Base-by-base conservation (phyloP, 768 basidiomycete species). In the Leccinum olivaceopallidum region DNA sequence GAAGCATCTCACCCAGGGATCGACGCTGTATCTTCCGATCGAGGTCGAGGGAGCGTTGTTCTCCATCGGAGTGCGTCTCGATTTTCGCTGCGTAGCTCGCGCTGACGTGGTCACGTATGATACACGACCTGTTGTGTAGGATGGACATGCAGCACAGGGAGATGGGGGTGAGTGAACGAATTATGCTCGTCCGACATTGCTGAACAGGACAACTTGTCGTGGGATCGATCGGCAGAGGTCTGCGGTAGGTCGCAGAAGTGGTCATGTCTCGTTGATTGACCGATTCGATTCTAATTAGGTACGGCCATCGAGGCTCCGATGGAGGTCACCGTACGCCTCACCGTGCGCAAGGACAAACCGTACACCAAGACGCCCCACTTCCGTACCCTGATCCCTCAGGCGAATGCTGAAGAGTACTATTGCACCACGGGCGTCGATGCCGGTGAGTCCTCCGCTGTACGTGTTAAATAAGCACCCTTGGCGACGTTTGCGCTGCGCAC, bases 291-390 rank as follows among this genome's bases (percentile, higher is more conserved):
- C 16, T 6, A 22, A 13, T 22, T 24, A 84, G 86, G 86, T 26
- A 83, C 83, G 7, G 86, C 86, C 2, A 86, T 87, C 53, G 86
- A 86, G 67, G 86, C 86, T 6, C 80, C 85, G 3, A 85, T 86
- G 75, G 80, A 79, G 20, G 82, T 82, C 7, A 73, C 72, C 0
- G 81, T 85, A 10, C 81, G 83, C 26, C 73, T 87, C 48, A 85
- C 83, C 0, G 83, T 86, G 6, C 68, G 79, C 32, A 86, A 84
- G 65, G 81, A 86, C 66, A 80, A 80, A 42, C 73, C 83, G 2
- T 84, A 84, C 71, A 83, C 82, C 16, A 81, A 77, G 65, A 83
- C 85, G 1, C 86, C 85, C 1, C 84, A 86, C 64, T 86, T 84
- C 70, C 68, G 65, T 9, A 81, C 80, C 5, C 62, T 59, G 4